Conservation (phyloP, 768 basidiomycete species). For the Gymnopilus junonius region DNA sequence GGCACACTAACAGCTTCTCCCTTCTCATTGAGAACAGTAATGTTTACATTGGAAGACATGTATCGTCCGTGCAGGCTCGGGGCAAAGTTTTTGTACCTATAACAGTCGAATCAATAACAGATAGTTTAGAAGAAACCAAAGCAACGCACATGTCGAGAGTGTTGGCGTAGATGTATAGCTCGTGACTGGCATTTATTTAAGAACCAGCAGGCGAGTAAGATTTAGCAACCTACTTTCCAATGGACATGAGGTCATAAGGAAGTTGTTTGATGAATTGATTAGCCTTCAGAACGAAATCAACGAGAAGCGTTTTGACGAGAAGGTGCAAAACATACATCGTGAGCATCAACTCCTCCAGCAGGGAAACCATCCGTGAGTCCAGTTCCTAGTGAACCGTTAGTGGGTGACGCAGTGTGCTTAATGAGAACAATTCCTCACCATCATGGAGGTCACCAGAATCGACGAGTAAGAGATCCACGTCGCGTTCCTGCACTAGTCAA, state of each 20-base stretch:
- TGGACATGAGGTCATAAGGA: conserved; percentile 82
- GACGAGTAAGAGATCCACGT: conserved; percentile 83
- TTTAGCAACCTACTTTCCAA: conserved; percentile 69
- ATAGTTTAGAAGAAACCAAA: not conserved
- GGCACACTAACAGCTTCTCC: conserved; percentile 39
- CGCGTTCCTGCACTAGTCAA: conserved; percentile 47
- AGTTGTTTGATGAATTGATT: conserved; percentile 75
- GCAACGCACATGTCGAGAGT: conserved; percentile 63
- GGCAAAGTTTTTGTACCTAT: conserved; percentile 67
- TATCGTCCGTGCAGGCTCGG: conserved; percentile 73
- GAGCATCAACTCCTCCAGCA: conserved; percentile 69
- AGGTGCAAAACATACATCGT: conserved; percentile 52
- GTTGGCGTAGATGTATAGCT: conserved; percentile 75
- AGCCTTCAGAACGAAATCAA: conserved; percentile 42
- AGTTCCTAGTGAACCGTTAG: conserved; percentile 58
- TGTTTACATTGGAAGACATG: conserved; percentile 85
- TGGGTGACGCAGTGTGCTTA: not conserved
- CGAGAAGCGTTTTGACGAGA: not conserved
- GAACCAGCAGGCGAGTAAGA: not conserved
- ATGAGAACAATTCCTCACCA: conserved; percentile 36
- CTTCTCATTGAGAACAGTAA: conserved; percentile 61
- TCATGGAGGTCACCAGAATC: conserved; percentile 84
- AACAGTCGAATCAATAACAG: not conserved
- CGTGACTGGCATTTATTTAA: conserved; percentile 57
- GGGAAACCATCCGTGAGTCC: conserved; percentile 81